Base-by-base conservation (phyloP, 2,329 filamentous ascomycete species). In the Dothiorella sarmentorum region DNA sequence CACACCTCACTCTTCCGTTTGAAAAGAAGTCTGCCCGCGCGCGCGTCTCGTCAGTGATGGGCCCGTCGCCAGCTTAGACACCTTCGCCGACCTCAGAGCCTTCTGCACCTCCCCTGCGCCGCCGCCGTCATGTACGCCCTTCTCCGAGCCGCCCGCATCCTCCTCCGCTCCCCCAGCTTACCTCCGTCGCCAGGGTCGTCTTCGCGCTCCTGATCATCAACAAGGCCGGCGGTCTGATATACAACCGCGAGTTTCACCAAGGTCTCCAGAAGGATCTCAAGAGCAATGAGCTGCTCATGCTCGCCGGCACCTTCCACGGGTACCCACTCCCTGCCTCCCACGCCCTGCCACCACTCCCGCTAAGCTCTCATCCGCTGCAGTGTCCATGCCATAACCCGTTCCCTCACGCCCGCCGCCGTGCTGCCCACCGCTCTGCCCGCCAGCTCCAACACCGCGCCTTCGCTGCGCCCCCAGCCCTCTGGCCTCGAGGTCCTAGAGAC, bases 261-360 rank as follows among this genome's bases (percentile, higher is more conserved):
- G 89, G 85, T 61, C 83, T 99, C 61, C n/a, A n/a, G n/a, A 89
- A 90, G 73, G 91, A 93, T 72, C 86, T 99, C 66, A 90, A 85
- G 65, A 93, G 90, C 66, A 99, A 99, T 73, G 94, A 99, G 80
- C 96, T 95, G 71, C 88, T 99, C 29, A 93, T 97, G 66, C 85
- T 99, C 26, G 94, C 94, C 6, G 94, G 94, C 60, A 99, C 94
- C 56, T 99, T 99, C 74, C 94, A 99, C 72, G 94, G 91, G 90
- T 92, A 78, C 11, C 9, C 63, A 76, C 52, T 35, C n/a, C n/a
- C 59, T 45, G 43, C 17, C n/a, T 17, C n/a, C 44, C 37, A 20
- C 18, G 10, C 56, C 37, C n/a, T n/a, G n/a, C 31, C 22, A 9
- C 27, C 20, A 17, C 49, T 31, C 26, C n/a, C 10, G 40, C 29